These are phyloP conservation scores for Penicillium lividum DNA, from an alignment of 495 filamentous ascomycete species.

Conservation along the genomic window DNA sequence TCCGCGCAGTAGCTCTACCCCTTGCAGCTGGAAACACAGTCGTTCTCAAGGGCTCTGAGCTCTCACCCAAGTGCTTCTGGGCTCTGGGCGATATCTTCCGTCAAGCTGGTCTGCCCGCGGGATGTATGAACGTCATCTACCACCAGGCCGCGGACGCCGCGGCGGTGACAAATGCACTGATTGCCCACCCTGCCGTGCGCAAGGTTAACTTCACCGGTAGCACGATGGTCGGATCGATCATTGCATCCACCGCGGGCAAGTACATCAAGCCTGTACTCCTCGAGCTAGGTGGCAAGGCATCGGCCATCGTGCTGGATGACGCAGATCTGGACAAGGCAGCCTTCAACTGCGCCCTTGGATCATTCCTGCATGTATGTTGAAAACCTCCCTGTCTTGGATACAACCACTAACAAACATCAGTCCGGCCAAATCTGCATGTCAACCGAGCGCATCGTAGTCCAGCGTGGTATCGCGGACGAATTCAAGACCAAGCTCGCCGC, in stretches of 20 bases:
- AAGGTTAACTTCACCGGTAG: slow-evolving; percentile 67
- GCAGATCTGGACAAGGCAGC: slow-evolving; percentile 60
- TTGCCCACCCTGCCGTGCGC: slow-evolving; percentile 56
- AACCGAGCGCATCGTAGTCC: slow-evolving; percentile 84
- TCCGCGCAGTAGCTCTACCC: slow-evolving; percentile 70
- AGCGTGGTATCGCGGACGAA: slow-evolving; percentile 61
- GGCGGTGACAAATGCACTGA: slow-evolving; percentile 55
- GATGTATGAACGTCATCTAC: slow-evolving; percentile 58
- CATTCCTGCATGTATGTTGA: slow-evolving; percentile 53
- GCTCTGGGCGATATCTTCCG: slow-evolving; percentile 67
- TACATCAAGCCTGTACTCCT: slow-evolving; percentile 61
- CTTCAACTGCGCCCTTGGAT: slow-evolving; percentile 48
- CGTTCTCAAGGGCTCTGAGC: slow-evolving; percentile 76
- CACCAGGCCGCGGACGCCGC: slow-evolving; percentile 54
- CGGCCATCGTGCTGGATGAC: slow-evolving; percentile 59
- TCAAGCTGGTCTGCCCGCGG: slow-evolving; percentile 69
- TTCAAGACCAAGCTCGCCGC: slow-evolving; percentile 62
- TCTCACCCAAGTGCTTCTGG: slow-evolving; percentile 74
- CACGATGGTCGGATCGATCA: slow-evolving; percentile 55
- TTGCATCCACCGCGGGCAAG: slow-evolving; percentile 55
- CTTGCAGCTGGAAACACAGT: slow-evolving; percentile 79
- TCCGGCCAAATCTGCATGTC: slow-evolving; percentile 91
- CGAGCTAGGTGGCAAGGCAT: slow-evolving; percentile 64
- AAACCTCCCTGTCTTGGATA: not conserved
- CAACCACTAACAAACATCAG: slow-evolving; percentile 22